Evolutionary conservation across 345 rosid species (phyloP).

Genomic region (Sisymbrium irio): DNA sequence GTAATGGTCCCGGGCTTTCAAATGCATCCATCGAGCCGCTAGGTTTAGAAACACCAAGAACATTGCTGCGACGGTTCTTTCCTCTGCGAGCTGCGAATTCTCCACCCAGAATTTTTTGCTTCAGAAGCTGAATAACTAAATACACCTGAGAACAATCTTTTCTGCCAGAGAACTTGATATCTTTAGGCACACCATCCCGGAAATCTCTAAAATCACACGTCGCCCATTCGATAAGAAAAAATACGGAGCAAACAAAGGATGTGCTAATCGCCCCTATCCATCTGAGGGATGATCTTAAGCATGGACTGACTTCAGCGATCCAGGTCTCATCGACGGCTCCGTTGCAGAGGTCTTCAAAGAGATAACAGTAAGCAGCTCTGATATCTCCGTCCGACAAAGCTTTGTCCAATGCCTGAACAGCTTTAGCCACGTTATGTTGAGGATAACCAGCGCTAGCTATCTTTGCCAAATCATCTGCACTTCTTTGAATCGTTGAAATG

Average conservation of each 20-base stretch:
- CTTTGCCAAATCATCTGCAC: conserved; percentile 74
- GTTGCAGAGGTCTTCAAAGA: conserved; percentile 77
- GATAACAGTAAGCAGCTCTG: conserved; percentile 56
- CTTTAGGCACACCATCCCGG: conserved; percentile 57
- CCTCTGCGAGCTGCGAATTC: conserved; percentile 33
- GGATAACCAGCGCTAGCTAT: conserved; percentile 69
- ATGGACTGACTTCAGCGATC: conserved; percentile 81
- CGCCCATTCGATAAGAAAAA: conserved; percentile 98
- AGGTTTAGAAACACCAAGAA: conserved; percentile 38
- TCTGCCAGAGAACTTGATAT: conserved; percentile 72
- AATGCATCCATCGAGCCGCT: conserved; percentile 47
- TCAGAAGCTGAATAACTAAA: conserved; percentile 75
- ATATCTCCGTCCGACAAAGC: conserved; percentile 78
- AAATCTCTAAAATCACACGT: conserved; percentile 89
- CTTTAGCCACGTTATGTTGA: conserved; percentile 72
- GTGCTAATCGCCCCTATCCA: conserved; percentile 69
- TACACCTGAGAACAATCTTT: conserved; percentile 79
- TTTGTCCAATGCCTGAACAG: conserved; percentile 87
- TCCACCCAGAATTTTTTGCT: conserved; percentile 63
- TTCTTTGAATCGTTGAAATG: conserved; percentile 66
- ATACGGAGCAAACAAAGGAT: conserved; percentile 73
- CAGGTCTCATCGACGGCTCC: conserved; percentile 74
- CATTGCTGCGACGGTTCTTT: conserved; percentile 38
- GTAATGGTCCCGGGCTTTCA: conserved; percentile 91
- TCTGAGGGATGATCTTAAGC: conserved; percentile 80